These are phyloP conservation scores for Fusarium globosum DNA, from an alignment of 2,329 filamentous ascomycete genomes.

Conservation along the genomic window DNA sequence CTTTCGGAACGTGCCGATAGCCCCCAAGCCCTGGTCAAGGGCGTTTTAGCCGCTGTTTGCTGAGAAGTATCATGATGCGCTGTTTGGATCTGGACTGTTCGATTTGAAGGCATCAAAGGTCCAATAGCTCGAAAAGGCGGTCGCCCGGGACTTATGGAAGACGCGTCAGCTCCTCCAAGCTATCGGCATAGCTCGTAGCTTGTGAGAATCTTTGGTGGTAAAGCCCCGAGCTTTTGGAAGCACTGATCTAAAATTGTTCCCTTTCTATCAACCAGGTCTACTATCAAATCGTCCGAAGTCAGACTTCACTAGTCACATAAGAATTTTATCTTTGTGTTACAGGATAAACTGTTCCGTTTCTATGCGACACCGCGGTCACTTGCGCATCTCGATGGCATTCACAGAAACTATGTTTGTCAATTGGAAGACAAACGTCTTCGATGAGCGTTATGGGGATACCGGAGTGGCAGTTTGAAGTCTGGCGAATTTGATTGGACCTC, in stretches of 20 bases:
- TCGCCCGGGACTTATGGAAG: background rate
- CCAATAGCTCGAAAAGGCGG: background rate
- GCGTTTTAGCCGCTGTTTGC: background rate
- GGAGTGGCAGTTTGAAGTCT: rapidly evolving
- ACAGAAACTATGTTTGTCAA: background rate
- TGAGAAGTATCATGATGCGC: background rate
- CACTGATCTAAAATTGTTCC: background rate
- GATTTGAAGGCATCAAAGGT: background rate
- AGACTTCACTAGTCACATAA: no score
- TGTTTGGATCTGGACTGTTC: background rate
- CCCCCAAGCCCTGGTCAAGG: background rate
- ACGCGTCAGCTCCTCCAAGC: background rate
- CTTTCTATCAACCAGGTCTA: no score
- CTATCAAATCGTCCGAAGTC: no score
- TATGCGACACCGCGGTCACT: no score
- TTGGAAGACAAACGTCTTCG: rapidly evolving
- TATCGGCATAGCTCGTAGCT: background rate
- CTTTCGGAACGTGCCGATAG: background rate
- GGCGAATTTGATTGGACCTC: background rate
- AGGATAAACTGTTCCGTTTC: rapidly evolving
- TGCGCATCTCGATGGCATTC: no score
- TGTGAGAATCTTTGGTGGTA: background rate
- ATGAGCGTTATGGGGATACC: rapidly evolving
- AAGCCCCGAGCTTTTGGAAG: background rate
- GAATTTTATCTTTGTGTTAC: no score